Evolutionary conservation across 768 basidiomycete species (phyloP), one percentile per base, ranked within the genome.

Genomic region (Candolleomyces eurysporus): DNA sequence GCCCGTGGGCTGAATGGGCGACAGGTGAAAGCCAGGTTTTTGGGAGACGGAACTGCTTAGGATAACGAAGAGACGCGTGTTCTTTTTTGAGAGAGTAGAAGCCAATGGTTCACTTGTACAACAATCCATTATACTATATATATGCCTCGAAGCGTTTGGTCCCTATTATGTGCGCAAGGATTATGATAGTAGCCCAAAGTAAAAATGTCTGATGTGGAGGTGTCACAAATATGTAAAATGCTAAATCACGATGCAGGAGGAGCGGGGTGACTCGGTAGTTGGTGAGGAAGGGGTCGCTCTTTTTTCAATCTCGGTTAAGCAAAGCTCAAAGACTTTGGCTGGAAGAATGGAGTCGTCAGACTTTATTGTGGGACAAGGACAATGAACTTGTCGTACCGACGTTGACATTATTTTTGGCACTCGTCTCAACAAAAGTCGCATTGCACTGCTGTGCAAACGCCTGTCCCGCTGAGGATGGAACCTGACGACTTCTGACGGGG

Each of bases 341-440:
- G 58, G 13, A 63, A 52, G 13, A 30, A 19, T 59, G 58, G 42
- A 17, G 45, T 36, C 48, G 45, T 53, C 48, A 36, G 43, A 48
- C n/a, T 40, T 39, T 8, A 50, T 46, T 48, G 54, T 36, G 26
- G 46, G 22, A 51, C 32, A n/a, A 43, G 13, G 22, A 50, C 50
- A 26, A 59, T 31, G 57, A 61, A 43, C 45, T 49, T 42, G 49
- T 85, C 92, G 75, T 63, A 93, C 92, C 83, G 68, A 96, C 86
- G 73, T 95, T 94, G 71, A 84, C 71, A 67, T 94, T 90, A 63
- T 82, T 81, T 79, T 91, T 90, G 45, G 94, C 91, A 66, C 90
- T 92, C 5, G 92, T 91, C 78, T 95, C 94, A 32, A 93, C 80
- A 84, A 89, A 95, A 7, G 88, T 89, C 4, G 90, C 86, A 48